Evolutionary conservation across 306 rosid species (phyloP).

Genomic region (Acacia crassicarpa): DNA sequence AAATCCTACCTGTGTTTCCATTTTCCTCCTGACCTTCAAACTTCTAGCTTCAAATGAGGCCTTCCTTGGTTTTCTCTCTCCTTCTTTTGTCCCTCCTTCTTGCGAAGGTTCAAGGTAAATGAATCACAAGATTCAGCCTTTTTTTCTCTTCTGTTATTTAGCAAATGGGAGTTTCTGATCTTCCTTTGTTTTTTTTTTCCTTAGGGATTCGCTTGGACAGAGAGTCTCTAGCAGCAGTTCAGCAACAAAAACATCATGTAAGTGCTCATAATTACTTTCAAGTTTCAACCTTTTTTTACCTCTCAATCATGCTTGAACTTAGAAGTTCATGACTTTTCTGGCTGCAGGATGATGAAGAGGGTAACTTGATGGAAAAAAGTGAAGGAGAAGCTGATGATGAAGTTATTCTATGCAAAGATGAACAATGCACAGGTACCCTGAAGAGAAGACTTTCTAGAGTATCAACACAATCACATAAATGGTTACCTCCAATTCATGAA

Average conservation of each 20-base stretch:
- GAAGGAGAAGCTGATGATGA: constrained; percentile 20
- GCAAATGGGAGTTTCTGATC: constrained; percentile 9
- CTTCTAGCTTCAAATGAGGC: constrained; percentile 49
- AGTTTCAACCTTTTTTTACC: neutral
- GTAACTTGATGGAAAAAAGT: constrained; percentile 27
- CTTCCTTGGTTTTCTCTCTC: constrained; percentile 50
- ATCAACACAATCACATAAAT: constrained; percentile 53
- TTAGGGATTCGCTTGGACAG: constrained; percentile 73
- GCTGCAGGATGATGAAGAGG: constrained; percentile 45
- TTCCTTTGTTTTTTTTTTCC: constrained; percentile 8
- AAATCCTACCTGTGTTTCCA: constrained; percentile 3
- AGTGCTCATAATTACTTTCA: constrained; percentile 25
- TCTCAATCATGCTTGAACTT: neutral
- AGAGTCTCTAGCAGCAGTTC: constrained; percentile 36
- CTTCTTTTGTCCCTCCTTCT: constrained; percentile 56
- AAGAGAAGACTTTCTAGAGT: constrained; percentile 55
- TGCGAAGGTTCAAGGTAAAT: constrained; percentile 63
- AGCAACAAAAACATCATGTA: constrained; percentile 46
- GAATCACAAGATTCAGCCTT: neutral
- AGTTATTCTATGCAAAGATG: constrained; percentile 41
- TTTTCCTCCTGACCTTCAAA: constrained; percentile 15
- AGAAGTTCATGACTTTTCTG: constrained; percentile 14
- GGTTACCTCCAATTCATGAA: constrained; percentile 67
- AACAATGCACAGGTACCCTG: constrained; percentile 65
- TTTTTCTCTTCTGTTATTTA: neutral